Percentiles rank a stretch among this genome's conserved stretches.
Evolutionary conservation across 208 protist genomes (phyloP).

Genomic region (Naegleria fowleri): DNA sequence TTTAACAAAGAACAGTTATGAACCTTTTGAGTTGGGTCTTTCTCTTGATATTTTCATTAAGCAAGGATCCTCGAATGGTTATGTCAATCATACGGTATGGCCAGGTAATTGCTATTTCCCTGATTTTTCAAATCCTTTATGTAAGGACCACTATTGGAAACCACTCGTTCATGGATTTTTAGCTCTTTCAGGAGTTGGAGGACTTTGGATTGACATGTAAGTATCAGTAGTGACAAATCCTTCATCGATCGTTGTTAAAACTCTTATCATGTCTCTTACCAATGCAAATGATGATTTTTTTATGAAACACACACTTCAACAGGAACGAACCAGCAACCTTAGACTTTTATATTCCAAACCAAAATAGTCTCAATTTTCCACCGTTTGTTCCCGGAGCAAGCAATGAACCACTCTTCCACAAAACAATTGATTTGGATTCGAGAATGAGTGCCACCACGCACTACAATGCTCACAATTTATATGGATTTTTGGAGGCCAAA

Average conservation of each 20-base stretch:
- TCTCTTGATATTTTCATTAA: slow-evolving; percentile 44
- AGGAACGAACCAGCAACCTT: background rate
- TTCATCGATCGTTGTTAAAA: slow-evolving; percentile 43
- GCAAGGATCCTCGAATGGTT: background rate
- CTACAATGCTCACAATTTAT: slow-evolving; percentile 70
- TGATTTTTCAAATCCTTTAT: slow-evolving; percentile 56
- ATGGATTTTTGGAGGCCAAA: slow-evolving; percentile 46
- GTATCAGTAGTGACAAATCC: slow-evolving; percentile 61
- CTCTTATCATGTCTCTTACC: too few relatives aligned
- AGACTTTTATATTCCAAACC: background rate
- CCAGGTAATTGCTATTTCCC: slow-evolving; percentile 54
- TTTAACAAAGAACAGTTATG: slow-evolving; percentile 36
- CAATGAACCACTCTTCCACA: slow-evolving; percentile 34
- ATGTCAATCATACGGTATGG: slow-evolving; percentile 45
- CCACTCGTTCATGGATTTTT: slow-evolving; percentile 46
- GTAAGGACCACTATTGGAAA: slow-evolving; percentile 47
- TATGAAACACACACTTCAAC: slow-evolving; percentile 32
- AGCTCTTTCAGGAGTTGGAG: slow-evolving; percentile 45
- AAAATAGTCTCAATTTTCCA: slow-evolving; percentile 33
- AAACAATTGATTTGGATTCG: slow-evolving; percentile 44
- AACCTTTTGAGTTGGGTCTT: slow-evolving; percentile 44
- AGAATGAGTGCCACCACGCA: slow-evolving; percentile 32
- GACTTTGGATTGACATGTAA: slow-evolving; percentile 73
- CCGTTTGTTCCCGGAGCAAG: slow-evolving; percentile 42
- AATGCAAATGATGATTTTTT: slow-evolving; percentile 28